These are phyloP conservation scores for Cladorrhinum samala DNA, from an alignment of 495 filamentous ascomycete species.

Conservation along the genomic window DNA sequence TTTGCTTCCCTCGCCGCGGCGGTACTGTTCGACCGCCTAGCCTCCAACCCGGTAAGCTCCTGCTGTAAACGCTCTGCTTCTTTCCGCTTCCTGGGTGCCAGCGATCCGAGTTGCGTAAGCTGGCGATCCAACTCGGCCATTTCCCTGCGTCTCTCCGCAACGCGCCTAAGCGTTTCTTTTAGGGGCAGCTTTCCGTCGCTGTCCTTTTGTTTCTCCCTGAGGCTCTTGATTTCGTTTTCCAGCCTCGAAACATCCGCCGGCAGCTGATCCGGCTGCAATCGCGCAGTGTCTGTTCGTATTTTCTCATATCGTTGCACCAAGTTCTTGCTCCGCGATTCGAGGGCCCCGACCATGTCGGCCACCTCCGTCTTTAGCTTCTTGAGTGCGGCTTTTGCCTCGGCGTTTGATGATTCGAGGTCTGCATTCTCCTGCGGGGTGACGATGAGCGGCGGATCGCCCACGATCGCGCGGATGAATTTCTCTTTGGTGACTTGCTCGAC, in stretches of 20 bases:
- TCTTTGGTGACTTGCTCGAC: slow-evolving; percentile 77
- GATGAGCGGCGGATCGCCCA: slow-evolving; percentile 79
- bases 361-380: slow-evolving; percentile 77
- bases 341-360: slow-evolving; percentile 58
- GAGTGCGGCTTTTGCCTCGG: slow-evolving; percentile 65
- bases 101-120: slow-evolving; percentile 56
- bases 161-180: slow-evolving; percentile 50
- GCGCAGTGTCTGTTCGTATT: slow-evolving; percentile 54
- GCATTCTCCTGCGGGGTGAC: slow-evolving; percentile 77
- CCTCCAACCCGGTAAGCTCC: slow-evolving; percentile 66
- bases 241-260: slow-evolving; percentile 59
- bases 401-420: slow-evolving; percentile 65
- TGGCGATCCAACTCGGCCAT: slow-evolving; percentile 60
- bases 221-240: slow-evolving; percentile 49
- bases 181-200: slow-evolving; percentile 44
- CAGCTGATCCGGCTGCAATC: slow-evolving; percentile 50
- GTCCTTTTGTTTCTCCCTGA: slow-evolving; percentile 39
- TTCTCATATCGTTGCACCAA: slow-evolving; percentile 54
- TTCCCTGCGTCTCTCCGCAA: slow-evolving; percentile 56
- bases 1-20: slow-evolving; percentile 72
- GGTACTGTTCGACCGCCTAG: slow-evolving; percentile 59
- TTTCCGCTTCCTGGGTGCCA: slow-evolving; percentile 63
- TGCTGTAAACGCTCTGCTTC: slow-evolving; percentile 66
- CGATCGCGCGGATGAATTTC: slow-evolving; percentile 70
- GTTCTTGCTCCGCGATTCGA: slow-evolving; percentile 62